These are phyloP conservation scores for Sambucus nigra DNA, from an alignment of 129 eudicot species.

Conservation along the genomic window DNA sequence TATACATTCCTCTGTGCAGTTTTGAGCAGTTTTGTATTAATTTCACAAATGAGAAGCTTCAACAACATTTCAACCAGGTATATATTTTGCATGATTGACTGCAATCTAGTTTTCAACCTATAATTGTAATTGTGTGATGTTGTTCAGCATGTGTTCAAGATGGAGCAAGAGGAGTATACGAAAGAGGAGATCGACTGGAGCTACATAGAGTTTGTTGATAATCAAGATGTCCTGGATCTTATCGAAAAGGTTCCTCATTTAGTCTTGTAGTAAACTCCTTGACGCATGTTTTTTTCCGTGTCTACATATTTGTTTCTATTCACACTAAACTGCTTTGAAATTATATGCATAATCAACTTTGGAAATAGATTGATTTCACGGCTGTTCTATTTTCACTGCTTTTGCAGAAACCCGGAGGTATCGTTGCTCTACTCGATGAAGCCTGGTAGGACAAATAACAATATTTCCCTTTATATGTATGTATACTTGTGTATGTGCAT, in stretches of 20 bases:
- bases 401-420: conserved; percentile 98
- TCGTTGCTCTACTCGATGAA: conserved; percentile 94
- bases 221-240: conserved; percentile 94
- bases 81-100: no score
- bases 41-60: conserved; percentile 94
- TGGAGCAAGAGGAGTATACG: conserved; percentile 96
- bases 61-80: conserved; percentile 88
- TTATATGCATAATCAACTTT: background rate
- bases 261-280: background rate
- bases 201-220: conserved; percentile 96
- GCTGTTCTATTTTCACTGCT: conserved; percentile 5
- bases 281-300: background rate
- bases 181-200: conserved; percentile 97
- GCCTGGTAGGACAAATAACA: conserved; percentile 54
- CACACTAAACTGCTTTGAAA: no score
- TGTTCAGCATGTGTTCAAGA: conserved; percentile 92
- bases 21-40: conserved; percentile 98
- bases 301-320: background rate
- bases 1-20: conserved; percentile 39
- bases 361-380: conserved; percentile 2
- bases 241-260: conserved; percentile 68
- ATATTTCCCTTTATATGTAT: background rate
- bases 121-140: conserved; percentile 12
- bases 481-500: background rate
- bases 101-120: background rate